Evolutionary conservation across 371 early-diverging fungal species (phyloP).

Genomic region (Mucor racemosus): DNA sequence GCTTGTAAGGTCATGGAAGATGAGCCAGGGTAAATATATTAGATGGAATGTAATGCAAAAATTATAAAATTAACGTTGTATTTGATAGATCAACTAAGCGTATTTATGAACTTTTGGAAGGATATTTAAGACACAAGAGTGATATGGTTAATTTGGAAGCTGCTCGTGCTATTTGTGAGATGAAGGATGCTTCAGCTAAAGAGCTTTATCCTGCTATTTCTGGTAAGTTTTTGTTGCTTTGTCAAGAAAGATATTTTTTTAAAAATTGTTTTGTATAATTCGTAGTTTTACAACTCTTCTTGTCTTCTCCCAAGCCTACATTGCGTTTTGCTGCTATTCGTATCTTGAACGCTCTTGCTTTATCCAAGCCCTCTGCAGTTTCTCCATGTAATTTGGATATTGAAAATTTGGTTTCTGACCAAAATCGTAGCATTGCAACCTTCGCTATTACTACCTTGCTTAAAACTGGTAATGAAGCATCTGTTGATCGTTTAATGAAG

Average conservation of each 20-base stretch:
- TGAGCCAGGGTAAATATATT: conserved; percentile 63
- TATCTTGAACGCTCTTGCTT: conserved; percentile 90
- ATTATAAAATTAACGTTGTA: neutral
- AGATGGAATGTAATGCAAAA: conserved; percentile 3
- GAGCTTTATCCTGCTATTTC: conserved; percentile 93
- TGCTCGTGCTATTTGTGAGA: conserved; percentile 95
- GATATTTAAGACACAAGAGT: conserved; percentile 90
- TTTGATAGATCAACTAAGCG: conserved; percentile 63
- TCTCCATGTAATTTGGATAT: conserved; percentile 96
- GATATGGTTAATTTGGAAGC: conserved; percentile 98
- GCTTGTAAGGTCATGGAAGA: conserved; percentile 95
- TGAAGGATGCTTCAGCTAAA: conserved; percentile 80
- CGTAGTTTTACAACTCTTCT: conserved; percentile 86
- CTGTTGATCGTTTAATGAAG: conserved; percentile 97
- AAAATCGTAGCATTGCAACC: conserved; percentile 96
- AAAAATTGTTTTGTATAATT: neutral
- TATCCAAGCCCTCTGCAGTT: conserved; percentile 88
- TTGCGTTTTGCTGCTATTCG: conserved; percentile 97
- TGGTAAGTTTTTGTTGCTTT: conserved; percentile 1
- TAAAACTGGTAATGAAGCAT: conserved; percentile 98
- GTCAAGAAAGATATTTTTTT: neutral
- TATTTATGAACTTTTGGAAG: conserved; percentile 87
- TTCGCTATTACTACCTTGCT: conserved; percentile 98
- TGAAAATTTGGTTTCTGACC: conserved; percentile 95
- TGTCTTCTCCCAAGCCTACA: conserved; percentile 90